Base-by-base conservation (phyloP, 208 protist genomes). In the Spongospora subterranea region DNA sequence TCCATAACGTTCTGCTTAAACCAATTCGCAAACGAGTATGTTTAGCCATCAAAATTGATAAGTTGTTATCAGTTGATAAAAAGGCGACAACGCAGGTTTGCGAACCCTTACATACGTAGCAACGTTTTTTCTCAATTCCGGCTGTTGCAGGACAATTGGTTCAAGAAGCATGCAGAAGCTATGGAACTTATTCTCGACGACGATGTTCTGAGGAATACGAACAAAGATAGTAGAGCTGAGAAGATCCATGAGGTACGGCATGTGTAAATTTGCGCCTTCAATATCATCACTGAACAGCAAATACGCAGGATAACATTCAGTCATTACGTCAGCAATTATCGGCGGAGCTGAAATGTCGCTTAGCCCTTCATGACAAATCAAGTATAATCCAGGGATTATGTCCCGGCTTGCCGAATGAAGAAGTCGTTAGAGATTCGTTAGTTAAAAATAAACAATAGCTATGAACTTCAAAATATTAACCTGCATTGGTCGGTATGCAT, bases 141-240 rank as follows among this genome's bases (percentile, higher is more conserved):
- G 13, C 50, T 60, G 50, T 60, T 24, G 24, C 50, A 60, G 50
- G 11, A 13, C 6, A 82, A 82, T n/a, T 82, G 71, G 71, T 82
- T 82, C 71, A n/a, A 35, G 35, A 82, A 82, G 71, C 6, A 82
- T 43, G 71, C 71, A 20, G 6, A 6, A 20, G 71, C 6, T 6
- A 82, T 82, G 71, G 71, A 82, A 20, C 6, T 82, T n/a, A 35
- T 82, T n/a, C 71, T 82, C 13, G 71, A 82, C 35, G 71, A 82
- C n/a, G 71, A 82, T 82, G 11, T 82, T 6, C 17, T 35, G 6
- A 6, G 17, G 71, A 82, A 82, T 40, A 82, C n/a, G 50, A 60
- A 6, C 50, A 24, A 60, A 29, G 13, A 60, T 60, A 6, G 50
- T 29, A 60, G 50, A 29, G 50, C 50, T 29, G 24, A 60, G 50